Percentiles rank a stretch among this genome's conserved stretches.
phyloP scores from a whole-genome alignment of 2,329 filamentous ascomycete genomes.

The Tolypocladium tropicale region DNA sequence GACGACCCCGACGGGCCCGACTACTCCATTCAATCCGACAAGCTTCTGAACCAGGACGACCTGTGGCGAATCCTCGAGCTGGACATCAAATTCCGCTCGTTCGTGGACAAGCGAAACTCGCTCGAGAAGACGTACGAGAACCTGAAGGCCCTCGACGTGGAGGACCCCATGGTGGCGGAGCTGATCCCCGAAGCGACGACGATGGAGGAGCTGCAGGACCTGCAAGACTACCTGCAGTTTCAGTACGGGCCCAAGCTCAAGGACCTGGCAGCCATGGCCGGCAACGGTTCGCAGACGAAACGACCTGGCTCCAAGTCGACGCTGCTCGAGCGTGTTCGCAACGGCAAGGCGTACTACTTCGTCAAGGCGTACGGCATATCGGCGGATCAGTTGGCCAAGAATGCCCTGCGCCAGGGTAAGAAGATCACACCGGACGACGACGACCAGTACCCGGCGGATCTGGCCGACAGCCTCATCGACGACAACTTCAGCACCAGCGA shows the following conservation, averaged over 20 bases:
- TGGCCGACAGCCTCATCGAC: constrained; percentile 70
- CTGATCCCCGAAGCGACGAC: constrained; percentile 71
- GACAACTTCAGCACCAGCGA: constrained; percentile 66
- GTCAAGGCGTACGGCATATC: constrained; percentile 86
- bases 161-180: constrained; percentile 69
- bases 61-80: constrained; percentile 92
- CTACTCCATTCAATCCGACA: constrained; percentile 69
- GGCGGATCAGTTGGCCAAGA: constrained; percentile 79
- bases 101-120: constrained; percentile 83
- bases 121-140: constrained; percentile 71
- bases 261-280: constrained; percentile 58
- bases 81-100: constrained; percentile 88
- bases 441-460: constrained; percentile 66
- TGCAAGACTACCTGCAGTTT: constrained; percentile 95
- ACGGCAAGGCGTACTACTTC: constrained; percentile 67
- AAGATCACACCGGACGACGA: constrained; percentile 81
- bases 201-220: constrained; percentile 91
- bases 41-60: constrained; percentile 84
- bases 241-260: constrained; percentile 78
- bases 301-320: constrained; percentile 75
- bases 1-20: constrained; percentile 62
- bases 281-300: constrained; percentile 56
- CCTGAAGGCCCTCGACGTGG: constrained; percentile 52
- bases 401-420: constrained; percentile 67
- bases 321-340: constrained; percentile 75